Percentiles rank a stretch among this genome's conserved stretches.
These are phyloP conservation scores for Leishmania martiniquensis DNA, from an alignment of 208 protist genomes.

Conservation along the genomic window DNA sequence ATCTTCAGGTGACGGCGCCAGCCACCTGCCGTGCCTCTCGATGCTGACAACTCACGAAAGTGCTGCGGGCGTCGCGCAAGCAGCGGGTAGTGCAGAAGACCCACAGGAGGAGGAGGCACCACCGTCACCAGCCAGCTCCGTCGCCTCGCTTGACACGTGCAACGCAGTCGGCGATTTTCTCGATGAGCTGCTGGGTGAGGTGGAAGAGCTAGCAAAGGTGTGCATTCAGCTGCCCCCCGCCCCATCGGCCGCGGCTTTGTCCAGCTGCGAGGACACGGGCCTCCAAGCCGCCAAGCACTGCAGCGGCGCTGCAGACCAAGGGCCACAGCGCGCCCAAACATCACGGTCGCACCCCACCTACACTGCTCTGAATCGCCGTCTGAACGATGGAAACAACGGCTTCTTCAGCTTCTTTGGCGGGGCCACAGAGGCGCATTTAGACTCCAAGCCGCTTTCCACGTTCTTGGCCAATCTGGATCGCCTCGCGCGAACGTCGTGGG, in stretches of 20 bases:
- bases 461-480: conserved; percentile 43
- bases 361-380: conserved; percentile 23
- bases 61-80: not conserved
- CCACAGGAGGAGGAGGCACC: not conserved
- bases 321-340: not conserved
- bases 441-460: conserved; percentile 63
- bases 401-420: conserved; percentile 76
- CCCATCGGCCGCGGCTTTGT: conserved; percentile 13
- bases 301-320: not conserved
- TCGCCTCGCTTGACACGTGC: conserved; percentile 32
- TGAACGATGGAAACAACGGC: conserved; percentile 44
- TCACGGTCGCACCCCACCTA: conserved; percentile 13
- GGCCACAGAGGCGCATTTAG: conserved; percentile 60
- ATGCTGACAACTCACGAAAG: not conserved
- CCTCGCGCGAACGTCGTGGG: conserved; percentile 35
- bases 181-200: conserved; percentile 38
- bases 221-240: conserved; percentile 57
- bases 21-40: not conserved
- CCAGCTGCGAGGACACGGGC: conserved; percentile 8
- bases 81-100: not conserved
- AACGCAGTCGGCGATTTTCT: conserved; percentile 38
- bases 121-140: conserved; percentile 12
- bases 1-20: not conserved
- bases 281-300: not conserved
- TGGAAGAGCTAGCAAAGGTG: conserved; percentile 46